Evolutionary conservation across 2,329 filamentous ascomycete genomes (phyloP), one percentile per base, ranked within the genome.

Genomic region (Pseudocercospora fuligena): DNA sequence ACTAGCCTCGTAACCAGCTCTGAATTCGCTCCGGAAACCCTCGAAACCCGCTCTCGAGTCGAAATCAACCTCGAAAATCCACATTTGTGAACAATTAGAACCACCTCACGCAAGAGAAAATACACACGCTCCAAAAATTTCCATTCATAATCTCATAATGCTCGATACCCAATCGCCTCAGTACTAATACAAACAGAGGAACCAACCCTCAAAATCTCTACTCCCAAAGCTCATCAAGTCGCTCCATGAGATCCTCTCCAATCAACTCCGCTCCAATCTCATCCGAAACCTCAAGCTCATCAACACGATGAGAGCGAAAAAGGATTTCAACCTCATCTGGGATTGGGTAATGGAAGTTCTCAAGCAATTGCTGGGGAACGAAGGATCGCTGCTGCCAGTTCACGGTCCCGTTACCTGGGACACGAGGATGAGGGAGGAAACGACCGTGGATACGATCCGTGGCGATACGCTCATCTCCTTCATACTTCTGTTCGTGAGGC

Each of bases 391-490:
- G 79, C 62, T 77, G 77, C 82, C 82, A 84, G 5, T 74, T 72
- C 19, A 83, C 77, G 2, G 76, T 78, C 4, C 74, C 72, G 56
- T 80, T 79, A n/a, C 77, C 77, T 6, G 75, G 70, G 56, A 82
- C 78, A 5, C 82, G 80, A 33, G 82, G 82, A 11, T 80, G 70
- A n/a, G 80, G 78, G 4, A 80, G 73, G 69, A 79, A 83, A 19
- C 82, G 79, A 9, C 81, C 76, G 51, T 82, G 77, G 56, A 79
- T 77, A 3, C 74, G 73, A 23, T 81, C 80, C 2, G 80, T 83
- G 49, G 81, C 78, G 14, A 82, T 80, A 11, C 82, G 79, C 33
- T 82, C 81, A 47, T 82, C 79, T 0, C 82, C 82, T 68, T 84
- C 82, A 77, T 82, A 83, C 68, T 81, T 81, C 73, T 80, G 74